phyloP scores from a whole-genome alignment of 768 basidiomycete genomes.

The Leccinum obscurum region DNA sequence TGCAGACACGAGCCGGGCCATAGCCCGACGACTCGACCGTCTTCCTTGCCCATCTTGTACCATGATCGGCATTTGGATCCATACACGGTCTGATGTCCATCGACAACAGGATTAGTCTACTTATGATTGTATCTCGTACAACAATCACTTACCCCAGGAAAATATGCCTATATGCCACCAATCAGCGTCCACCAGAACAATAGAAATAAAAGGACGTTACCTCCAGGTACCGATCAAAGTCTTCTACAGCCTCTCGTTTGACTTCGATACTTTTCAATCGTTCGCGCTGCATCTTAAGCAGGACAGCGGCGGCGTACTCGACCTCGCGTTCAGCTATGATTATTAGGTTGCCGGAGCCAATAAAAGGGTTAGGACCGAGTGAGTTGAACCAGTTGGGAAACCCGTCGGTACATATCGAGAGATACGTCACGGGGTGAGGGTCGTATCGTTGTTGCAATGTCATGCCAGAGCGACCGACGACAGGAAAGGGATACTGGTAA shows the following conservation, averaged over 20 bases:
- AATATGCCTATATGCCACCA: constrained; percentile 9
- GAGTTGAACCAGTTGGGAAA: constrained; percentile 71
- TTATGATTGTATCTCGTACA: neutral
- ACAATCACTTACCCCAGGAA: constrained; percentile 2
- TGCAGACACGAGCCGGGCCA: constrained; percentile 65
- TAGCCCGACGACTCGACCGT: constrained; percentile 53
- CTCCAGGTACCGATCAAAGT: constrained; percentile 55
- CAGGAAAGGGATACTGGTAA: constrained; percentile 47
- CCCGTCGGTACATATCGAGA: constrained; percentile 57
- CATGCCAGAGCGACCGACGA: constrained; percentile 56
- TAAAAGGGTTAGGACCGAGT: constrained; percentile 55
- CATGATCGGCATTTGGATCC: constrained; percentile 59
- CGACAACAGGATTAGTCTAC: constrained; percentile 21
- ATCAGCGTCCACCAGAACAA: neutral
- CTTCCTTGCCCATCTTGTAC: constrained; percentile 62
- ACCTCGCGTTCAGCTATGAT: constrained; percentile 53
- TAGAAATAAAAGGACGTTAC: constrained; percentile 25
- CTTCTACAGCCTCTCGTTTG: constrained; percentile 58
- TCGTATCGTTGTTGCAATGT: constrained; percentile 53
- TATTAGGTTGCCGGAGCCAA: constrained; percentile 56
- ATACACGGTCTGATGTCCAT: constrained; percentile 50
- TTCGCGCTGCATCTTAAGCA: constrained; percentile 60
- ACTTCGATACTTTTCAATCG: constrained; percentile 60
- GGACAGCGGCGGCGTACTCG: constrained; percentile 48
- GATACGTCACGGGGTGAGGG: constrained; percentile 58